A percentile compares a stretch with the other conserved stretches of the same genome.
phyloP scores from a whole-genome alignment of 2,329 filamentous ascomycete genomes.

The Dactylellina haptotyla region DNA sequence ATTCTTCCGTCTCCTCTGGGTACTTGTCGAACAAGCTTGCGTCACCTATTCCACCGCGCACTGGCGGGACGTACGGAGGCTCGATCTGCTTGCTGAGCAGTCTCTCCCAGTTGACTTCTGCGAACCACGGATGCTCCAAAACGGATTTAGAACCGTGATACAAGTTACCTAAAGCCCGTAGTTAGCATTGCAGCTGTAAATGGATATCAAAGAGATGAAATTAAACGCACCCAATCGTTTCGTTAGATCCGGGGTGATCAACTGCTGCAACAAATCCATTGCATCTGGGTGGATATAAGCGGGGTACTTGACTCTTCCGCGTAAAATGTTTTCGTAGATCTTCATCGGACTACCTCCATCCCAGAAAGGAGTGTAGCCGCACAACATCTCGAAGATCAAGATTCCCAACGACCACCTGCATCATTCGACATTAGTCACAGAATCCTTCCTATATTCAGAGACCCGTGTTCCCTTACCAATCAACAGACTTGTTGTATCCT shows the following conservation, averaged over 20 bases:
- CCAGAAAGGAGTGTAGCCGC: slow-evolving; percentile 99
- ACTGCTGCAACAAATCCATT: slow-evolving; percentile 86
- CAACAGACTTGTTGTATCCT: slow-evolving; percentile 99
- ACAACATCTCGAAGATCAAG: slow-evolving; percentile 99
- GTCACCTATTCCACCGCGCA: slow-evolving; percentile 91
- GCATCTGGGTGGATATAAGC: slow-evolving; percentile 94
- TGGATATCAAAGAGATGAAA: not conserved
- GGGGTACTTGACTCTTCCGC: slow-evolving; percentile 94
- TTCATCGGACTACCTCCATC: slow-evolving; percentile 97
- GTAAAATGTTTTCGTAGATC: slow-evolving; percentile 99
- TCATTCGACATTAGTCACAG: slow-evolving; percentile 6
- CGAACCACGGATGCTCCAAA: slow-evolving; percentile 95
- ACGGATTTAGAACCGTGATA: slow-evolving; percentile 91
- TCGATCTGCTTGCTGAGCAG: slow-evolving; percentile 96
- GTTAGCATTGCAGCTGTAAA: not conserved
- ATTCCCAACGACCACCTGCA: slow-evolving; percentile 96
- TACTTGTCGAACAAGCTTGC: slow-evolving; percentile 98
- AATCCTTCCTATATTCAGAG: slow-evolving; percentile 47
- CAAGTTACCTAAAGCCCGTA: slow-evolving; percentile 73
- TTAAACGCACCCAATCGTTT: slow-evolving; percentile 78
- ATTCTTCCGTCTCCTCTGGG: slow-evolving; percentile 93
- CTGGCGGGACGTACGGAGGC: slow-evolving; percentile 94
- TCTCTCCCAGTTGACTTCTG: slow-evolving; percentile 97
- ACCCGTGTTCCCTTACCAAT: slow-evolving; percentile 75
- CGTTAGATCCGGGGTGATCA: slow-evolving; percentile 94